phyloP scores from a whole-genome alignment of 441 rosid genomes.

The Populus tomentosa region DNA sequence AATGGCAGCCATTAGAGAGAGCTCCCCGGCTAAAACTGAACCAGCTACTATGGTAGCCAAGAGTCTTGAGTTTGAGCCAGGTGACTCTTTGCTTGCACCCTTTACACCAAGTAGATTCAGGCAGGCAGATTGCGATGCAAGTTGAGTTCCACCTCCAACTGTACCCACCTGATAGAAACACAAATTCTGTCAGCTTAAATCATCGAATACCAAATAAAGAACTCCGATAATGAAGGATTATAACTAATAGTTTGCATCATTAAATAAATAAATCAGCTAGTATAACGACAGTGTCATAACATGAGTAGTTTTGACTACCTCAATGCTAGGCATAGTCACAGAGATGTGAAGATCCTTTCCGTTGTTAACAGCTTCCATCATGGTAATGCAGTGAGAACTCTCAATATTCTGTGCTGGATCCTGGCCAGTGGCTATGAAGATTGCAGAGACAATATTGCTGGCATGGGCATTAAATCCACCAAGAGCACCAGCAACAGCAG shows the following conservation, averaged over 20 bases:
- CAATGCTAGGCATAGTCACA: slow-evolving; percentile 87
- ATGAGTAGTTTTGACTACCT: slow-evolving; percentile 36
- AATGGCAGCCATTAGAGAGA: slow-evolving; percentile 91
- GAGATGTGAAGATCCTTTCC: slow-evolving; percentile 81
- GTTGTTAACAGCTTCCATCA: slow-evolving; percentile 39
- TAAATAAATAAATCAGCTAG: background rate
- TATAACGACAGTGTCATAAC: background rate
- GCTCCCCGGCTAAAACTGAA: slow-evolving; percentile 80
- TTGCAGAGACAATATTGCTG: slow-evolving; percentile 81
- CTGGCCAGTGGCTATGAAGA: slow-evolving; percentile 88
- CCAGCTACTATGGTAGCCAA: slow-evolving; percentile 79
- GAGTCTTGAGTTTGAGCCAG: slow-evolving; percentile 77
- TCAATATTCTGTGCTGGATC: slow-evolving; percentile 31
- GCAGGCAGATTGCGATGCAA: slow-evolving; percentile 93
- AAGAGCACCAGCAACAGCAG: slow-evolving; percentile 83
- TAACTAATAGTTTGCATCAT: background rate
- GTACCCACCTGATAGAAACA: slow-evolving; percentile 62
- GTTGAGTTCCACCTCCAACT: slow-evolving; percentile 94
- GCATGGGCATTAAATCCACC: slow-evolving; percentile 98
- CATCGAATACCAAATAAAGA: background rate
- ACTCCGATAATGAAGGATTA: background rate
- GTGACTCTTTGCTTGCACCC: slow-evolving; percentile 68
- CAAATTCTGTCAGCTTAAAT: background rate
- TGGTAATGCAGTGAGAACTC: slow-evolving; percentile 66
- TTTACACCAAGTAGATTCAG: slow-evolving; percentile 78